These are phyloP conservation scores for Monilinia aucupariae DNA, from an alignment of 2,329 filamentous ascomycete genomes.

Conservation along the genomic window DNA sequence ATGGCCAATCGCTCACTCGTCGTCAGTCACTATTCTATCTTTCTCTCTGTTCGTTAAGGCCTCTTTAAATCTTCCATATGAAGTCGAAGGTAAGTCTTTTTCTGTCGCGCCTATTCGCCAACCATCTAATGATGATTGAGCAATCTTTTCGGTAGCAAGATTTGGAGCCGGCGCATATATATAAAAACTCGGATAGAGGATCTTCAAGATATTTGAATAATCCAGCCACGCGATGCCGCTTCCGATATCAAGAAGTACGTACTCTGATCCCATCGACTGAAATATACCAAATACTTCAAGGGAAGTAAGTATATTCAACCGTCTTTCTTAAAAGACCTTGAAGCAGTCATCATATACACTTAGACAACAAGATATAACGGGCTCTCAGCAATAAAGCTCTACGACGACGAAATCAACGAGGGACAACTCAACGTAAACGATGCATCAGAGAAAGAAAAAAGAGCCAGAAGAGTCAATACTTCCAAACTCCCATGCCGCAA, in stretches of 20 bases:
- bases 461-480: constrained; percentile 1
- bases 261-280: not conserved
- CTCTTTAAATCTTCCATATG: constrained; percentile 41
- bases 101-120: constrained; percentile 23
- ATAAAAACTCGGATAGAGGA: constrained; percentile 39
- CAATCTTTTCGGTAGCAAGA: constrained; percentile 28
- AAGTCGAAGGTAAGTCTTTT: constrained; percentile 37
- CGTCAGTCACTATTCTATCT: constrained; percentile 22
- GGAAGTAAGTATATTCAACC: constrained; percentile 25
- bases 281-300: constrained; percentile 7
- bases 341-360: constrained; percentile 22
- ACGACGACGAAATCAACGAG: constrained; percentile 15
- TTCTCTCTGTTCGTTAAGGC: constrained; percentile 46
- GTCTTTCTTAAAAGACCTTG: constrained; percentile 20
- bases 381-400: constrained; percentile 15
- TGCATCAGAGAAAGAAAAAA: not conserved
- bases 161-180: constrained; percentile 26
- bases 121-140: constrained; percentile 13
- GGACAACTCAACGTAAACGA: constrained; percentile 14
- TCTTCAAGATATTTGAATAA: constrained; percentile 32
- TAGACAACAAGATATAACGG: constrained; percentile 25
- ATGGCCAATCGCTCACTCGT: constrained; percentile 14
- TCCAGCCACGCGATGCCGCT: constrained; percentile 25
- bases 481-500: too few relatives aligned
- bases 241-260: constrained; percentile 26